Evolutionary conservation across 2,329 filamentous ascomycete species (phyloP).

Genomic region (Eutypella sp.): DNA sequence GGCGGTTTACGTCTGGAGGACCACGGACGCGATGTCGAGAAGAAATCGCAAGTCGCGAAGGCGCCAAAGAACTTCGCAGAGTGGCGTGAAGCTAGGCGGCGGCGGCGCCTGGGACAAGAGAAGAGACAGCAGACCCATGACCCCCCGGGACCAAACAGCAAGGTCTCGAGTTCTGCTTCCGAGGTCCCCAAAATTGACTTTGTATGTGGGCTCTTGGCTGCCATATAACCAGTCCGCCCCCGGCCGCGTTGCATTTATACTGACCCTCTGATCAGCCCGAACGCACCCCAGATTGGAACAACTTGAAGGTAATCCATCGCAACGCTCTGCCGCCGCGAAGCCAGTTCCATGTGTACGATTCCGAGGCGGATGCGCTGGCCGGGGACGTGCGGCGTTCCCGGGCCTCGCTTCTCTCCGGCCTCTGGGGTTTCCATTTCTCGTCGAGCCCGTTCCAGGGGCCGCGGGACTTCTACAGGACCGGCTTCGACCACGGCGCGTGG

Average conservation of each 20-base stretch:
- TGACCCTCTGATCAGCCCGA: constrained; percentile 21
- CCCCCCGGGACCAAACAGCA: neutral
- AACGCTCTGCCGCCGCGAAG: constrained; percentile 54
- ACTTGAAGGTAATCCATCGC: constrained; percentile 53
- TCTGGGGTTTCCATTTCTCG: constrained; percentile 49
- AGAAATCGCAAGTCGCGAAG: neutral
- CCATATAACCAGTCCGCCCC: too few species aligned
- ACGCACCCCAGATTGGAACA: constrained; percentile 53
- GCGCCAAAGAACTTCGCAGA: too few species aligned
- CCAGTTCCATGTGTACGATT: constrained; percentile 50
- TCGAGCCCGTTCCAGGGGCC: constrained; percentile 42
- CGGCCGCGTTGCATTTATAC: too few species aligned
- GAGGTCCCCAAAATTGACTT: neutral
- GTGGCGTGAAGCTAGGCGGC: neutral
- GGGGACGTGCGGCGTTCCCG: constrained; percentile 34
- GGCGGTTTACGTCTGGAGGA: neutral
- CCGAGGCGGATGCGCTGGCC: constrained; percentile 42
- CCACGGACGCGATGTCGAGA: neutral
- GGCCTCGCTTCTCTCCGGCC: constrained; percentile 43
- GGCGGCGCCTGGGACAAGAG: neutral
- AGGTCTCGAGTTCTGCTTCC: neutral
- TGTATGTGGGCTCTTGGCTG: neutral
- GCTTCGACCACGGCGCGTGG: constrained; percentile 34
- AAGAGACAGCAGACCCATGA: neutral
- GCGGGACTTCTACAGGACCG: constrained; percentile 30